A percentile compares a stretch with the other conserved stretches of the same genome.
Conservation (phyloP, 2,329 filamentous ascomycete species). For the Aspergillus sojae region DNA sequence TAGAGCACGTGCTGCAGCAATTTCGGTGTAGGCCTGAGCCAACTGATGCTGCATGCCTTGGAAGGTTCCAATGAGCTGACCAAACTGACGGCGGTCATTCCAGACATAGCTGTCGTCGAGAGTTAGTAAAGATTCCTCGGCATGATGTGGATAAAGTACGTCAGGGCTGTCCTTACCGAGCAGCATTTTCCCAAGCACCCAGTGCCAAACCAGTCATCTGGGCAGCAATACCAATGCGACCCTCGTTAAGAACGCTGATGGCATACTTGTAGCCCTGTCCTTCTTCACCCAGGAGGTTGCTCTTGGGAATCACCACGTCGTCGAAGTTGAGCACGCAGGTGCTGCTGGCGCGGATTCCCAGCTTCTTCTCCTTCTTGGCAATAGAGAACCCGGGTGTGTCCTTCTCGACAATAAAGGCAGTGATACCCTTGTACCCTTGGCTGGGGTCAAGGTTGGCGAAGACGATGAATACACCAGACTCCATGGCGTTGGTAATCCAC, state of each 20-base stretch:
- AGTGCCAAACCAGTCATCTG: constrained; percentile 98
- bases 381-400: constrained; percentile 85
- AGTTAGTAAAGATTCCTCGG: constrained; percentile 11
- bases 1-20: constrained; percentile 83
- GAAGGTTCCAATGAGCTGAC: constrained; percentile 90
- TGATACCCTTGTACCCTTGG: constrained; percentile 96
- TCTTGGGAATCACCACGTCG: constrained; percentile 86
- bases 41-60: constrained; percentile 99
- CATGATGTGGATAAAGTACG: neutral
- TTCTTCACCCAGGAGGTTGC: constrained; percentile 83
- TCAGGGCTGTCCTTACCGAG: constrained; percentile 54
- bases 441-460: constrained; percentile 93
- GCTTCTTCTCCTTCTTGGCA: constrained; percentile 99
- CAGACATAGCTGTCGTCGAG: constrained; percentile 71
- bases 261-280: constrained; percentile 98
- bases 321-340: constrained; percentile 98
- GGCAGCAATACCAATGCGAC: constrained; percentile 94
- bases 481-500: constrained; percentile 99
- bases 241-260: constrained; percentile 91
- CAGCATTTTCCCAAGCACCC: constrained; percentile 93
- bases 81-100: constrained; percentile 98
- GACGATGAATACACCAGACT: constrained; percentile 93
- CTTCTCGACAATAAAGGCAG: constrained; percentile 94
- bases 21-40: constrained; percentile 93
- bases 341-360: constrained; percentile 92